Conservation (phyloP, 495 filamentous ascomycete species). For the Cercophora samala region DNA sequence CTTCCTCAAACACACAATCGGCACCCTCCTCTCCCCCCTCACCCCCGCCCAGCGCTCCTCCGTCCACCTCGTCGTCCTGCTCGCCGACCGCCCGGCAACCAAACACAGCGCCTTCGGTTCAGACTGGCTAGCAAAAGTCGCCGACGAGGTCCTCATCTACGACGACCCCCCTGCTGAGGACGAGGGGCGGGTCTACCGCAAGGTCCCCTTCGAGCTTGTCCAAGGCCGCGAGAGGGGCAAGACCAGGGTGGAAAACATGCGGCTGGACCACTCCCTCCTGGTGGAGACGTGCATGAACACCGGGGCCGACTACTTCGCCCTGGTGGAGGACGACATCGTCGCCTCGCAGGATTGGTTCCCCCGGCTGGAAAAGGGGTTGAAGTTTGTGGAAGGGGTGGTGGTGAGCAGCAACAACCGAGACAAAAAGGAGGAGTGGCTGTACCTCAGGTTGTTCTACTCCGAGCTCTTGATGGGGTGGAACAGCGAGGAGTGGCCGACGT, state of each 20-base stretch:
- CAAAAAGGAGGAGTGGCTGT: slow-evolving; percentile 39
- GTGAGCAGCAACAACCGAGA: too few species aligned
- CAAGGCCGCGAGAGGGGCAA: neutral
- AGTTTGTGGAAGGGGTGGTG: neutral
- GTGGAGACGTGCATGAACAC: neutral
- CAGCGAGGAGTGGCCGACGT: slow-evolving; percentile 47
- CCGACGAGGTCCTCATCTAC: neutral
- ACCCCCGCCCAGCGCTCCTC: slow-evolving; percentile 17
- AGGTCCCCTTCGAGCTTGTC: neutral
- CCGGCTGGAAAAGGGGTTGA: neutral
- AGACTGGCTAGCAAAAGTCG: neutral
- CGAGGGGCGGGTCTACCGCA: neutral
- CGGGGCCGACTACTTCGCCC: neutral
- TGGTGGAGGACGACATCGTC: neutral
- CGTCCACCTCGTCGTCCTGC: neutral
- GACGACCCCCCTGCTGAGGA: neutral
- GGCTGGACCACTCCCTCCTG: neutral
- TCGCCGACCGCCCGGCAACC: neutral
- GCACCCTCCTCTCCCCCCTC: slow-evolving; percentile 50
- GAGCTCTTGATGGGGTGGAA: slow-evolving; percentile 57
- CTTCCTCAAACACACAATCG: slow-evolving; percentile 51
- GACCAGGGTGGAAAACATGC: neutral
- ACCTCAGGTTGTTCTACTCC: slow-evolving; percentile 58
- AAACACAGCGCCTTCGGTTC: neutral
- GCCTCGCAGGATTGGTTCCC: neutral